These are phyloP conservation scores for Pisolithus sp. DNA, from an alignment of 768 basidiomycete genomes.

Conservation along the genomic window DNA sequence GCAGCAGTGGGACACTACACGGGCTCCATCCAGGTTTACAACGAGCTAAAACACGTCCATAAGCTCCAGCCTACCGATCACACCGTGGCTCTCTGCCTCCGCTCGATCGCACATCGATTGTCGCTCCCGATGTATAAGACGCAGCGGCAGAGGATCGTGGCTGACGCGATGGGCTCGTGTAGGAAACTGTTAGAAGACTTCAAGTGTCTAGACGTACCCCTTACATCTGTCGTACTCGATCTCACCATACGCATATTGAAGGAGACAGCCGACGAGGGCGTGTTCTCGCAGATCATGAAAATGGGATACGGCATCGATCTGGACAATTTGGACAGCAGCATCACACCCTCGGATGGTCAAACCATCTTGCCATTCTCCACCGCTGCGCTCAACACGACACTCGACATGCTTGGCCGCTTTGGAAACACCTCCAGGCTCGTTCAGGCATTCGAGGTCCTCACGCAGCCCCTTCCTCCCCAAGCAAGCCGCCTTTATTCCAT, in stretches of 20 bases:
- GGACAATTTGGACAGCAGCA: conserved; percentile 33
- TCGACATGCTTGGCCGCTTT: conserved; percentile 62
- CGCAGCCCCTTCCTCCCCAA: conserved; percentile 56
- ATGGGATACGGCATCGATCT: conserved; percentile 74
- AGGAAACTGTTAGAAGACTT: conserved; percentile 53
- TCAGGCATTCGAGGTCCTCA: conserved; percentile 72
- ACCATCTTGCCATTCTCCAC: conserved; percentile 49
- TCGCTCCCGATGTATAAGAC: conserved; percentile 46
- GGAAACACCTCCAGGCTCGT: conserved; percentile 62
- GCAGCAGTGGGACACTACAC: conserved; percentile 66
- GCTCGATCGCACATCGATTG: conserved; percentile 64
- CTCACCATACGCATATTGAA: conserved; percentile 62
- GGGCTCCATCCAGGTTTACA: conserved; percentile 55
- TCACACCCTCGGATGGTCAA: conserved; percentile 2
- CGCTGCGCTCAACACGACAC: conserved; percentile 61
- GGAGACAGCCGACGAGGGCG: conserved; percentile 47
- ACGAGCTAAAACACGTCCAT: conserved; percentile 41
- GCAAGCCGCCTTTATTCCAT: conserved; percentile 38
- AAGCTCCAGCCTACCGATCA: conserved; percentile 44
- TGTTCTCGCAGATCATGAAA: conserved; percentile 56
- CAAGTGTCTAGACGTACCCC: conserved; percentile 39
- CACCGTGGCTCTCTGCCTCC: conserved; percentile 60
- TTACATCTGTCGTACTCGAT: conserved; percentile 60
- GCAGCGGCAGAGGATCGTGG: conserved; percentile 30
- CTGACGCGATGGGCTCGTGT: conserved; percentile 43